Conservation (phyloP, 192 early-diverging fungal genomes). For the Backusella australiensis region DNA sequence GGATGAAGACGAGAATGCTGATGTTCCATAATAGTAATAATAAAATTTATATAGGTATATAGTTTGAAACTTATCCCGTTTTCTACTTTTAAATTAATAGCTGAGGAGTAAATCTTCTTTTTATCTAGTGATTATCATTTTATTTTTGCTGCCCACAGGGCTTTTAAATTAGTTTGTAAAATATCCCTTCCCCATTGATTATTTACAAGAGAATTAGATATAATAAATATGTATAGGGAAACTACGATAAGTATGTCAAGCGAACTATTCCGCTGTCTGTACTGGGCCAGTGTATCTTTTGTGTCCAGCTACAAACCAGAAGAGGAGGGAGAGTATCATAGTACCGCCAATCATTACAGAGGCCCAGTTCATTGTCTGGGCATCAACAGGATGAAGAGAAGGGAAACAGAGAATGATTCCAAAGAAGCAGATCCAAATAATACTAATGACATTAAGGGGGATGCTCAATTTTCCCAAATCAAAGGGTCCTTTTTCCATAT, state of each 20-base stretch:
- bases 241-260: background rate
- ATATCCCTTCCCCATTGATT: background rate
- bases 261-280: slow-evolving; percentile 1
- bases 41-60: no score
- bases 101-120: no score
- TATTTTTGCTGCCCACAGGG: no score
- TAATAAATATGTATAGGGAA: background rate
- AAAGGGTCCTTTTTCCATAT: slow-evolving; percentile 39
- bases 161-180: no score
- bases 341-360: slow-evolving; percentile 37
- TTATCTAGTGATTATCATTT: no score
- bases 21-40: no score
- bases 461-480: slow-evolving; percentile 34
- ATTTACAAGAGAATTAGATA: background rate
- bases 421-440: slow-evolving; percentile 44
- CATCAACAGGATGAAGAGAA: slow-evolving; percentile 25
- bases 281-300: slow-evolving; percentile 44
- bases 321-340: slow-evolving; percentile 34
- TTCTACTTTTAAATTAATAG: no score
- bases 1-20: no score
- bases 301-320: slow-evolving; percentile 42
- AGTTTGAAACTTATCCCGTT: no score
- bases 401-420: slow-evolving; percentile 43
- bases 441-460: slow-evolving; percentile 33
- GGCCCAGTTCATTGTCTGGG: slow-evolving; percentile 44